Evolutionary conservation across 2,329 filamentous ascomycete species (phyloP).

Genomic region (Keithomyces neogunnii): DNA sequence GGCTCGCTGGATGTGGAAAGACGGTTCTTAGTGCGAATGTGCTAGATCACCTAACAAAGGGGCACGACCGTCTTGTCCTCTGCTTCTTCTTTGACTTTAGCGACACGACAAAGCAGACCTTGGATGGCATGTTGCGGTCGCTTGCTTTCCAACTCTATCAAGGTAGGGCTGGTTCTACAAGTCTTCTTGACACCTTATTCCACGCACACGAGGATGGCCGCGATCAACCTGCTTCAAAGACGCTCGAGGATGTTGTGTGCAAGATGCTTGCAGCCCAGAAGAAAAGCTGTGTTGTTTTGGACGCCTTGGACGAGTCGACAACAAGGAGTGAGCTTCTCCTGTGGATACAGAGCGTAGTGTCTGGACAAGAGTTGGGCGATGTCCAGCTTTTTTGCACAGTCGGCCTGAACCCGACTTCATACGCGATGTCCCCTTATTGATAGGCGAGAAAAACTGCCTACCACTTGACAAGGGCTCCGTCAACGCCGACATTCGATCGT

Average conservation of each 20-base stretch:
- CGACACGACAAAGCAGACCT: constrained; percentile 11
- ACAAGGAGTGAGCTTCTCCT: constrained; percentile 11
- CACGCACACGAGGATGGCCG: constrained; percentile 1
- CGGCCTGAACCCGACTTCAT: constrained; percentile 14
- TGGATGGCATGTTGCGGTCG: constrained; percentile 9
- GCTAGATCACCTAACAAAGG: constrained; percentile 7
- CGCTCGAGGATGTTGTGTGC: constrained; percentile 1
- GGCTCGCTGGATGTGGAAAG: constrained; percentile 13
- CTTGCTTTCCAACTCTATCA: constrained; percentile 14
- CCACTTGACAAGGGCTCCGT: constrained; percentile 9
- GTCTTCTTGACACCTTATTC: constrained; percentile 1
- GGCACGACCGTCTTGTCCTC: not conserved
- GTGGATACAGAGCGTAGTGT: constrained; percentile 11
- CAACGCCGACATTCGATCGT: constrained; percentile 11
- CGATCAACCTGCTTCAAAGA: not conserved
- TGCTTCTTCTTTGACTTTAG: constrained; percentile 16
- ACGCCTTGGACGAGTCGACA: constrained; percentile 16
- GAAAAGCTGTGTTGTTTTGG: constrained; percentile 10
- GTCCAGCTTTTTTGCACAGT: constrained; percentile 10
- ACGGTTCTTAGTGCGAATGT: constrained; percentile 10
- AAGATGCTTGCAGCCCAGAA: constrained; percentile 12
- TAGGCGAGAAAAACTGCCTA: constrained; percentile 12
- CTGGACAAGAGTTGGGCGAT: constrained; percentile 3
- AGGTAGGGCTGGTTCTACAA: not conserved
- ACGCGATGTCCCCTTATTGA: constrained; percentile 2